A percentile compares a stretch with the other conserved stretches of the same genome.
These are phyloP conservation scores for Floccularia luteovirens DNA, from an alignment of 768 basidiomycete genomes.

Conservation along the genomic window DNA sequence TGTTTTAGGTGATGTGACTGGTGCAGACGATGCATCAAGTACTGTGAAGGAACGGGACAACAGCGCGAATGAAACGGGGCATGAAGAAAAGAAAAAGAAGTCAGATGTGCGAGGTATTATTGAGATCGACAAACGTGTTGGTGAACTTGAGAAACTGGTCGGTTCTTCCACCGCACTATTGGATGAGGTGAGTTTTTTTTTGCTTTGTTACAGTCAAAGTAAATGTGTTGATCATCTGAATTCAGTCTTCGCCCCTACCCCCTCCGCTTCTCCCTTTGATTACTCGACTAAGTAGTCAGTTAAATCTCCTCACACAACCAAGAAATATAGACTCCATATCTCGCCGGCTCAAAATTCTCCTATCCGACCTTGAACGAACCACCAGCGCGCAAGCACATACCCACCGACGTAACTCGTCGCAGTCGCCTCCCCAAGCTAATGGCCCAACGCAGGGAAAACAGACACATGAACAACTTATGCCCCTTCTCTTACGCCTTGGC, in stretches of 20 bases:
- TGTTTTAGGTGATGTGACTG: slow-evolving; percentile 32
- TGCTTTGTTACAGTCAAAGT: not conserved
- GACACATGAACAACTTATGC: slow-evolving; percentile 55
- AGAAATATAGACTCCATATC: slow-evolving; percentile 95
- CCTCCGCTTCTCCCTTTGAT: slow-evolving; percentile 79
- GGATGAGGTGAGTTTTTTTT: slow-evolving; percentile 60
- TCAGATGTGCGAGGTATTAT: slow-evolving; percentile 44
- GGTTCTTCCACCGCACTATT: slow-evolving; percentile 74
- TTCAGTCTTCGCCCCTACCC: slow-evolving; percentile 65
- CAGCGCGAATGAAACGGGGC: slow-evolving; percentile 7
- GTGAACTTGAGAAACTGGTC: slow-evolving; percentile 74
- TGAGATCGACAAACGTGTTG: slow-evolving; percentile 79
- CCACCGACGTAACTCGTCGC: slow-evolving; percentile 37
- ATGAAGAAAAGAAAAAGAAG: slow-evolving; percentile 15
- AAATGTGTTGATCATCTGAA: not conserved
- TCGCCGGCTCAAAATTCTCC: slow-evolving; percentile 83
- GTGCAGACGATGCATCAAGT: slow-evolving; percentile 8
- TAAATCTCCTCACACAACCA: slow-evolving; percentile 87
- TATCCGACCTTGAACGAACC: slow-evolving; percentile 87
- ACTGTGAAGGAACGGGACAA: slow-evolving; percentile 6
- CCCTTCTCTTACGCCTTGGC: slow-evolving; percentile 60
- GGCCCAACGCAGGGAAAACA: no score
- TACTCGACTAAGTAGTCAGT: slow-evolving; percentile 74
- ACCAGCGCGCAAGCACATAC: slow-evolving; percentile 43
- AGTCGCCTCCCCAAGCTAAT: slow-evolving; percentile 20